Percentiles rank a stretch among this genome's conserved stretches.
These are phyloP conservation scores for Neonectria faginata DNA, from an alignment of 2,329 filamentous ascomycete species.

Conservation along the genomic window DNA sequence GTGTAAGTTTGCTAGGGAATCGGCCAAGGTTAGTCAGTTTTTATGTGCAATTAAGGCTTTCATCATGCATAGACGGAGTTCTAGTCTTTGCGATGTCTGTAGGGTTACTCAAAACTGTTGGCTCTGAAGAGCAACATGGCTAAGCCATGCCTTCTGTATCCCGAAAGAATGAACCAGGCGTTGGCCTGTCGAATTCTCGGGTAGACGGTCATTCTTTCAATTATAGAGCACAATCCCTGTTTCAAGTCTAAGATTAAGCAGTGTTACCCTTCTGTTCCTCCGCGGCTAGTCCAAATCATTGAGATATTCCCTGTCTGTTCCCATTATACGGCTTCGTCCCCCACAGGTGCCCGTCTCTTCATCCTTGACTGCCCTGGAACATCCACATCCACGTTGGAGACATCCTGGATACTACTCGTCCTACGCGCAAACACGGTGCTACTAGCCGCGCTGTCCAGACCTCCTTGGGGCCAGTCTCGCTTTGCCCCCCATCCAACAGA, in stretches of 20 bases:
- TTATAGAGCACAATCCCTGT: background rate
- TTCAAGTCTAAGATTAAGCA: background rate
- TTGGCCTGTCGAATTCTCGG: no score
- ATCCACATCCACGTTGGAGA: slow-evolving; percentile 33
- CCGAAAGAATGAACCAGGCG: no score
- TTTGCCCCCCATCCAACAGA: slow-evolving; percentile 46
- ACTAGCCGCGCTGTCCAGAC: slow-evolving; percentile 20
- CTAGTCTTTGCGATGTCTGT: no score
- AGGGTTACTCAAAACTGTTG: no score
- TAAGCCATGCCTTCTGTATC: no score
- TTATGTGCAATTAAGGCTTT: background rate
- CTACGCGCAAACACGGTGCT: slow-evolving; percentile 28
- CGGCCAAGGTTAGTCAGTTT: background rate
- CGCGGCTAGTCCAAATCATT: background rate
- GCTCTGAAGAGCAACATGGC: no score
- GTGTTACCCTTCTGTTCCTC: background rate
- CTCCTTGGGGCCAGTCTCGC: slow-evolving; percentile 32
- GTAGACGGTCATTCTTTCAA: background rate
- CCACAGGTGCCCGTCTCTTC: slow-evolving; percentile 30
- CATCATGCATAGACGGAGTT: no score
- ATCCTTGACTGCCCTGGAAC: slow-evolving; percentile 19
- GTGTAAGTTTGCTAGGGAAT: background rate
- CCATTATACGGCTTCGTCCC: slow-evolving; percentile 37
- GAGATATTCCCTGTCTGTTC: background rate
- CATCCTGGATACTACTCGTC: slow-evolving; percentile 35